Base-by-base conservation (phyloP, 768 basidiomycete species). In the Boletus pseudopeckii region DNA sequence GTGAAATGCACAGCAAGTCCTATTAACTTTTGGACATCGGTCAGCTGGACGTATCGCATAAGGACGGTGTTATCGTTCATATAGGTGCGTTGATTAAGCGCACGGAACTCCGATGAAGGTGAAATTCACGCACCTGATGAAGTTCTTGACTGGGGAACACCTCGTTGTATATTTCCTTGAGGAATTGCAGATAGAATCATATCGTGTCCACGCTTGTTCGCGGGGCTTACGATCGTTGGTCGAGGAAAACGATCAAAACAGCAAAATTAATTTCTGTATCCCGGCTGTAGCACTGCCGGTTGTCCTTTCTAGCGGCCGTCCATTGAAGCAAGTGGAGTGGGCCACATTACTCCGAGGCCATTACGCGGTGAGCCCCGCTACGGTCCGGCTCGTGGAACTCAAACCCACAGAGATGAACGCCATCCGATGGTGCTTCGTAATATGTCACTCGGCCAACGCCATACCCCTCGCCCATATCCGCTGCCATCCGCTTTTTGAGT, bases 361-460 rank as follows among this genome's bases (percentile, higher is more conserved):
- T 78, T 18, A 65, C 74, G 55, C 71, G 71, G 47, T 78, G 66
- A 1, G 77, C 77, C 46, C 77, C 65, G 22, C 74, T 75, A 53
- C 78, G 67, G 65, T 81, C 80, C 18, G 80, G 78, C 54, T 82
- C 79, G 64, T 78, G 75, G 74, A 75, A 78, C n/a, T 63, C 53
- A 50, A 84, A 77, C 28, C 69, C 67, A 30, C 74, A 78, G 56
- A 80, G 81, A 57, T 71, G 70, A 54, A 72, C 50, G 15, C 58
- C 66, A 48, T 69, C 70, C 24, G 5, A 26, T 56, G 55, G 46
- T 18, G 50, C 53, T 64, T 71, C 63, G 64, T 63, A 58, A 59
- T 70, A 69, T 32, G 37, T 53, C 41, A 65, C 50, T 45, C 63
- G 55, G 53, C 46, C 49, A 48, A 60, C 58, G 53, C 61, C 53